These are phyloP conservation scores for Mayamaea pseudoterrestris DNA, from an alignment of 108 stramenopile genomes.

Conservation along the genomic window DNA sequence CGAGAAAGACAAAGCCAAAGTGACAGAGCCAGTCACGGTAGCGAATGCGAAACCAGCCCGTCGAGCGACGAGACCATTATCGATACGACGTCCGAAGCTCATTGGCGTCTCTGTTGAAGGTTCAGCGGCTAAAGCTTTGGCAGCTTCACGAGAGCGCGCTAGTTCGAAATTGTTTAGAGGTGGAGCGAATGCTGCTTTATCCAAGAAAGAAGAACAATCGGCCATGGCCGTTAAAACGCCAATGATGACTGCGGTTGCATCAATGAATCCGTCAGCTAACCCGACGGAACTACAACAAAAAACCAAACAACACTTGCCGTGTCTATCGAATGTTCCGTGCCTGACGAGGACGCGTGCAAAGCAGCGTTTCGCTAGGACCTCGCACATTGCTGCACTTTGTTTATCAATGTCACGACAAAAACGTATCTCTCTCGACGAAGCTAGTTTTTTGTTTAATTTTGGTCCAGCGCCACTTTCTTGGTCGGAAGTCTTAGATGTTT, in stretches of 20 bases:
- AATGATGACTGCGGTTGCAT: background rate
- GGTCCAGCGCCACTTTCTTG: no score
- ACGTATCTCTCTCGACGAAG: no score
- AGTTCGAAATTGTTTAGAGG: conserved; percentile 29
- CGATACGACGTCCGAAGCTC: conserved; percentile 57
- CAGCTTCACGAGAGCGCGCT: conserved; percentile 35
- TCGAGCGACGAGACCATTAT: conserved; percentile 36
- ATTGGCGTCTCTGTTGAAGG: conserved; percentile 72
- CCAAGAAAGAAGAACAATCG: background rate
- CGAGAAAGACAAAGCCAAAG: background rate
- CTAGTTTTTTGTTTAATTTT: no score
- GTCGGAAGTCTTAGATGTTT: no score
- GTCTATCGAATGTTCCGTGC: no score
- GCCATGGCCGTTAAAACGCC: background rate
- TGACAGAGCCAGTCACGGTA: background rate
- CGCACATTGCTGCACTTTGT: no score
- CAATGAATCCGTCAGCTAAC: background rate
- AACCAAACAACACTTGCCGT: background rate
- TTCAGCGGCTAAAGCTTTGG: conserved; percentile 65
- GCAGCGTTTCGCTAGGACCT: no score
- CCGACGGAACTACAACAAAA: background rate
- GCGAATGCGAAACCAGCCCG: background rate
- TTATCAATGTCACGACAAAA: no score
- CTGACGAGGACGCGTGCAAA: no score
- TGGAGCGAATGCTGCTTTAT: background rate